Evolutionary conservation across 2,329 filamentous ascomycete species (phyloP), one percentile per base, ranked within the genome.

Genomic region (Penicillium sclerotigenum): DNA sequence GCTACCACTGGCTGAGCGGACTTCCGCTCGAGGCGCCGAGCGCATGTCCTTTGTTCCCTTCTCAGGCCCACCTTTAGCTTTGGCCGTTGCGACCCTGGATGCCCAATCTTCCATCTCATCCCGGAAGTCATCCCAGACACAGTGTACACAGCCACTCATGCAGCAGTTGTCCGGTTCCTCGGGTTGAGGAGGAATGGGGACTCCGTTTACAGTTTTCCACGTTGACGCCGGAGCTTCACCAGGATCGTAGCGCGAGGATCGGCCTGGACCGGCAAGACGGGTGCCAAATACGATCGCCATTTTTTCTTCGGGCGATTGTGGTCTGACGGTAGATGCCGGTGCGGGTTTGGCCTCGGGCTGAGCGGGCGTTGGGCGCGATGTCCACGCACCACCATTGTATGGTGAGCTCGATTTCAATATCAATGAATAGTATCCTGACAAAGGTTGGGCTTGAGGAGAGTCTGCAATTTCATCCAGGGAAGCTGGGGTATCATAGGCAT

Each of bases 111-210:
- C 92, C 75, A 97, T 81, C 50, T 97, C 94, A 63, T 99, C 93
- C 9, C 92, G 83, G 74, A 87, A 97, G 51, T 85, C 80, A 66
- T 97, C 92, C 92, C 92, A 97, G 3, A 97, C 94, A 73, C 94
- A 99, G 73, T 97, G 92, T 47, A 96, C 93, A 71, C 94, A 99
- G 3, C 94, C 94, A 69, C 90, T 94, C 94, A 99, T 99, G 76
- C 94, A 99, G 81, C 94, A 99, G 71, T 99, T 97, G 68, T 97
- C 94, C 4, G 94, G 94, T 75, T 99, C 93, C 46, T 85, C 82
- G 1, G 94, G 94, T 46, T 84, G 83, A 0, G 91, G 92, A 2
- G 94, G 94, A 5, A 97, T 88, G 18, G 85, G 75, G 1, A 97
- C 83, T 4, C 92, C 93, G 1, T 89, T 91, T 53, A 97, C 79